Evolutionary conservation across 2,329 filamentous ascomycete species (phyloP).

Genomic region (Camptophora hylomeconis): DNA sequence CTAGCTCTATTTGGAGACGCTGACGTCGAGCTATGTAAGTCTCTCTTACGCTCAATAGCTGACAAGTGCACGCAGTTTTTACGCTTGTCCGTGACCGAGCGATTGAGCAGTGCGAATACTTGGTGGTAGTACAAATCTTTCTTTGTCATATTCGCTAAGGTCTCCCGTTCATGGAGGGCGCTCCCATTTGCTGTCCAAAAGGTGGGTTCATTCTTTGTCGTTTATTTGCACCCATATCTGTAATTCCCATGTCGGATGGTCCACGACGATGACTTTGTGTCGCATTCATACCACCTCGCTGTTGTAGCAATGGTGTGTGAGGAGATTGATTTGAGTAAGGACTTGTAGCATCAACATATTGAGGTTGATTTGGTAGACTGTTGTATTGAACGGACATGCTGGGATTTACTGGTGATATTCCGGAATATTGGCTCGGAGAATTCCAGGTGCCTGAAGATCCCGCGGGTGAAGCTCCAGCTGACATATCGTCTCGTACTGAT

Average conservation of each 20-base stretch:
- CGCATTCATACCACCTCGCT: conserved; percentile 1
- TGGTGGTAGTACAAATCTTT: no score
- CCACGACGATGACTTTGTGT: neutral
- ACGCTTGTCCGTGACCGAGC: no score
- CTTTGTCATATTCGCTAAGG: no score
- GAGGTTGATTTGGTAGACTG: no score
- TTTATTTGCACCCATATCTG: conserved; percentile 1
- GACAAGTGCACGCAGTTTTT: no score
- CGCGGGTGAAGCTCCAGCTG: conserved; percentile 48
- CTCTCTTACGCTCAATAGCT: no score
- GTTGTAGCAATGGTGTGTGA: conserved; percentile 1
- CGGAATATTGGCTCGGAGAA: conserved; percentile 45
- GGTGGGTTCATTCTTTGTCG: conserved; percentile 4
- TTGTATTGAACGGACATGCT: conserved; percentile 29
- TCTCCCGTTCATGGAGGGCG: no score
- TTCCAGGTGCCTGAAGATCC: conserved; percentile 49
- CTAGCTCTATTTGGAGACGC: no score
- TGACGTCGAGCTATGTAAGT: no score
- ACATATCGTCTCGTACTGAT: conserved; percentile 50
- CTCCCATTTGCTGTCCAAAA: no score
- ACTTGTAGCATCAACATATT: conserved; percentile 4
- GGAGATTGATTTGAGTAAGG: conserved; percentile 1
- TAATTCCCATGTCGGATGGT: neutral
- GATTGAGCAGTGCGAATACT: no score
- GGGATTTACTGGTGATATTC: conserved; percentile 43